Base-by-base conservation (phyloP, 2,329 filamentous ascomycete species). In the Plenodomus tracheiphilus region DNA sequence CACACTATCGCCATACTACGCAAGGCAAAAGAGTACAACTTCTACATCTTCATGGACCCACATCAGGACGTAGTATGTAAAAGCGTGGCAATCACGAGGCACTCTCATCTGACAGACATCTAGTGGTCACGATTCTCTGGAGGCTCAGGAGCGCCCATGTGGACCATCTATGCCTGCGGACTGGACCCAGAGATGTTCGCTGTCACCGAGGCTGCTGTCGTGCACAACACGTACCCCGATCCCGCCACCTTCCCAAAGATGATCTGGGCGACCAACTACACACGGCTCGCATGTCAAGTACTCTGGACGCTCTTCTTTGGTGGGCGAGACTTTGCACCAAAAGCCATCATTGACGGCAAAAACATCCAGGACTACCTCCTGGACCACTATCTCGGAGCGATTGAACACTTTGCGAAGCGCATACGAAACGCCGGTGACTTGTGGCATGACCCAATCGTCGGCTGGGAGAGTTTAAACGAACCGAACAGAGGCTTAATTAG, bases 241-340 rank as follows among this genome's bases (percentile, higher is more conserved):
- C 91, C 92, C 8, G 86, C 86, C 20, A 81, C 86, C 1, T 99
- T 93, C 59, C 94, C 94, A 19, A 97, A 97, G 76, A 99, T 99
- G 95, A 93, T 97, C 49, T 99, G 94, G 94, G 91, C 93, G 15
- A 97, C 95, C 43, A 99, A 99, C 70, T 99, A 99, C 73, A 88
- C 85, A 53, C 84, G 94, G 19, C 79, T 97, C 41, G 92, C 88
- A 2, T 89, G 87, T 41, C 90, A 92, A 58, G 92, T 91, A 39
- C 91, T 97, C 60, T 97, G 97, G 70, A 96, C 93, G 0, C 76
- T 97, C 43, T 99, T 96, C 76, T 99, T 95, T 71, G 92, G 82
- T 8, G 94, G 94, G 30, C 85, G 80, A 55, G 90, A 95, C 64
- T 97, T 97, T 77, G 90, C 94, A 1, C 95, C 95, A 3, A 97